Base-by-base conservation (phyloP, 768 basidiomycete species). In the Gelatoporia subvermispora region DNA sequence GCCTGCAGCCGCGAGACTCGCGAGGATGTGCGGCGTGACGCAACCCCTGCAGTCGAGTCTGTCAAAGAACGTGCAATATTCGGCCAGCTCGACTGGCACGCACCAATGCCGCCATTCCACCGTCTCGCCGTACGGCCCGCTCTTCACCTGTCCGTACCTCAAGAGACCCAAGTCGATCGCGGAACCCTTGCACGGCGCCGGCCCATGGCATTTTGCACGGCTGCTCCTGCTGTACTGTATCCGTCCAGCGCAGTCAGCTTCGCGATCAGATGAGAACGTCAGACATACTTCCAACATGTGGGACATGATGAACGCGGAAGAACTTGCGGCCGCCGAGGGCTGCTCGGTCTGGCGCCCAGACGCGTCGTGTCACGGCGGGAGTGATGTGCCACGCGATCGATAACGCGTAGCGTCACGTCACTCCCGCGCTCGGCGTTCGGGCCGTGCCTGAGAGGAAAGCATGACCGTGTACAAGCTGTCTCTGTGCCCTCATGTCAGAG, bases 101-200 rank as follows among this genome's bases (percentile, higher is more conserved):
- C 65, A 86, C 86, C 88, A 90, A 55, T 90, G 88, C 37, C 79
- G 71, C 88, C 88, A 90, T 58, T 81, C 73, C 3, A 88, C 78
- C 0, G 72, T 77, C 62, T 86, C 83, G 41, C 84, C 79, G 43
- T 73, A 79, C 35, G 72, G 65, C 17, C 62, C 68, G 8, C 59
- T 58, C 7, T 63, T 64, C 5, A 73, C 72, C 44, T 70, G 66
- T 0, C 88, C 88, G 56, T 89, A 88, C n/a, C 88, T 69, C 49
- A 90, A 65, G 16, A 71, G 72, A 2, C 82, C 84, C 15, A 71
- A 62, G n/a, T 71, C 65, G 35, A 90, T 76, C 0, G 58, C 42
- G 1, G 77, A 63, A 31, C 77, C 81, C 18, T 73, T 74, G 64
- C 86, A 89, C 3, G 80, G 78, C 3, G 69, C 55, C 3, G 78